Base-by-base conservation (phyloP, 176 grass and related monocot genomes). In the Aegilops bicornis region DNA sequence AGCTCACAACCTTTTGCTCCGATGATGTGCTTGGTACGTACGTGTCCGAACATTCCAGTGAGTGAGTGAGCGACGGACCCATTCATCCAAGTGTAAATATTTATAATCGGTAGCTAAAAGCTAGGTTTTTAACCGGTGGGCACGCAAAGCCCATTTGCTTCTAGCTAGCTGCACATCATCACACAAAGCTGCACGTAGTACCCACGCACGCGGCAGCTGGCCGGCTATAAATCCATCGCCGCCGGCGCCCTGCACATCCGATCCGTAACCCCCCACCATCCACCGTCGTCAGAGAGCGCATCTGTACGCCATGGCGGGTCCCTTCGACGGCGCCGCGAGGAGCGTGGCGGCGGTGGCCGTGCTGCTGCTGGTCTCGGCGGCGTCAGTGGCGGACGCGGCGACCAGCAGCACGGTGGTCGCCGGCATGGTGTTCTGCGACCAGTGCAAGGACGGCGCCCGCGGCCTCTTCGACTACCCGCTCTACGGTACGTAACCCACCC, bases 341-440 rank as follows among this genome's bases (percentile, higher is more conserved):
- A 45, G 43, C 11, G 43, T 45, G 11, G 14, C 4, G 6, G 66
- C 10, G 19, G 31, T 2, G 56, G 67, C 22, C 9, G 24, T 1
- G 33, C 11, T 77, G 30, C 3, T 7, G 14, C 7, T 84, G 32
- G 7, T 76, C 22, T 0, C 63, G 72, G 0, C 23, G 3, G 24
- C 0, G 1, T 7, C 15, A 3, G 2, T n/a, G 1, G 14, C 22
- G 13, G 50, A 19, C 52, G 42, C 54, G 63, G 71, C 29, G 50
- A 1, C 27, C 37, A 1, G 90, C 61, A 89, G 83, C 79, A 95
- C 95, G 77, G 75, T 98, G 87, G 87, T 98, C 13, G 94, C 93
- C 35, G 95, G 95, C 17, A 95, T 89, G 84, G 95, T 95, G 62
- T 98, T 93, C 83, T 98, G 95, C 76, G 95, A 98, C 80, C 93